Conservation (phyloP, 805 yeast species). For the Suhomyces kilbournensis region DNA sequence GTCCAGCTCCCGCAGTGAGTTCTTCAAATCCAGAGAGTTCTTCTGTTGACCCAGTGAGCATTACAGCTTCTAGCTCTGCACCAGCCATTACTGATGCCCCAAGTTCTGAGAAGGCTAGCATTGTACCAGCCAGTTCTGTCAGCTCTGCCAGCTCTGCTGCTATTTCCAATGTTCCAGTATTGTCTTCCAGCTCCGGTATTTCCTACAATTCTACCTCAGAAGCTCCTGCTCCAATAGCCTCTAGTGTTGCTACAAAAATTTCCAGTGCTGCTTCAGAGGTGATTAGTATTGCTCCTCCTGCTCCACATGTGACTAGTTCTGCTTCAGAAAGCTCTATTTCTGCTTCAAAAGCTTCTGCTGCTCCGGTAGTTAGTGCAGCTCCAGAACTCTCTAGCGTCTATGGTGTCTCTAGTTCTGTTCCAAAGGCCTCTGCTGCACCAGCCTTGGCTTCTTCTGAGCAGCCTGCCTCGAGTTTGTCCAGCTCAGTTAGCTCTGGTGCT, state of each 20-base stretch:
- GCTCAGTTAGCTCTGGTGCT: neutral
- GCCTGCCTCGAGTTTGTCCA: too few species aligned
- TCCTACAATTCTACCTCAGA: neutral
- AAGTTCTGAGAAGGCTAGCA: neutral
- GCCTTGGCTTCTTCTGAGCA: too few species aligned
- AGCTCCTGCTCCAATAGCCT: neutral
- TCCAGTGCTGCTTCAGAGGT: neutral
- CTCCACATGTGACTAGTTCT: neutral
- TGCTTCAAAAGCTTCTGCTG: neutral
- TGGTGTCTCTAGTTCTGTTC: too few species aligned
- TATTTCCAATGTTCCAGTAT: neutral
- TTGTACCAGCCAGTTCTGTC: neutral
- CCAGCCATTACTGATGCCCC: neutral
- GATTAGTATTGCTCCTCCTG: neutral
- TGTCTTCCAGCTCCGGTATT: neutral
- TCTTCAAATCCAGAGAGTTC: too few species aligned
- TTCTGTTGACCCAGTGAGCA: too few species aligned
- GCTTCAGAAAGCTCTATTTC: neutral
- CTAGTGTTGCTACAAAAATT: too few species aligned
- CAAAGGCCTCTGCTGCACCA: too few species aligned
- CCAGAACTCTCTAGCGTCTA: too few species aligned
- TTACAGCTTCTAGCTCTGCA: neutral
- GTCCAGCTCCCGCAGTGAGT: conserved; percentile 3
- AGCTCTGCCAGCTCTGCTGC: neutral
- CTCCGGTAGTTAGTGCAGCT: neutral